phyloP scores from a whole-genome alignment of 2,329 filamentous ascomycete species.

The Penicillium hordei region DNA sequence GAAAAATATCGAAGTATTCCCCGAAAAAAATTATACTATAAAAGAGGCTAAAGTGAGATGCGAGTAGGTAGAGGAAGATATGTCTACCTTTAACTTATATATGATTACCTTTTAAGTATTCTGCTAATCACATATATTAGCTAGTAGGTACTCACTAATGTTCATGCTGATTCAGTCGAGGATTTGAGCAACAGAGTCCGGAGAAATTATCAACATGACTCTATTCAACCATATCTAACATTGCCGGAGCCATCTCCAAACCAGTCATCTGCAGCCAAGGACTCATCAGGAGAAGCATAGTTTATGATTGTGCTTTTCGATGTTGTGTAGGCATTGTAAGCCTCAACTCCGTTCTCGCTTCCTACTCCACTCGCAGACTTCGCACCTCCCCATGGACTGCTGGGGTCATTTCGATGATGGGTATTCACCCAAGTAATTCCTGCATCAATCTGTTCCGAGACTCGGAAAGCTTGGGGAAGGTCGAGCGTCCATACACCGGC shows the following conservation, averaged over 20 bases:
- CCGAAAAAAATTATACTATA: neutral
- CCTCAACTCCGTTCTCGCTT: conserved; percentile 70
- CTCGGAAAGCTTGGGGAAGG: conserved; percentile 49
- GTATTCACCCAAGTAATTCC: conserved; percentile 52
- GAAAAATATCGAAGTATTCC: neutral
- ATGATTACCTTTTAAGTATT: neutral
- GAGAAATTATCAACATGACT: neutral
- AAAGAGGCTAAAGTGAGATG: neutral
- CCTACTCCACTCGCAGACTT: conserved; percentile 62
- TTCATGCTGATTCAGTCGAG: neutral
- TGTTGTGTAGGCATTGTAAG: conserved; percentile 58
- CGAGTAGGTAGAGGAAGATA: neutral
- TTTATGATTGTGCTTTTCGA: conserved; percentile 53
- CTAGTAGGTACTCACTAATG: neutral
- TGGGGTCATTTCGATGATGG: conserved; percentile 73
- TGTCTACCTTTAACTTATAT: neutral
- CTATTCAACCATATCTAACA: conserved; percentile 61
- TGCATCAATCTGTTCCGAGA: conserved; percentile 49
- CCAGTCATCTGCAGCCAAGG: conserved; percentile 53
- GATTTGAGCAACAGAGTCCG: neutral
- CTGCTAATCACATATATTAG: neutral
- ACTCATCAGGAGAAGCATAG: conserved; percentile 47
- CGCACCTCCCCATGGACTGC: conserved; percentile 68
- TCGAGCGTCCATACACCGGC: conserved; percentile 55
- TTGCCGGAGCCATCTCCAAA: conserved; percentile 59